Evolutionary conservation across 1,284 basidiomycete species (phyloP).

Genomic region (Rhodotorula sp.): DNA sequence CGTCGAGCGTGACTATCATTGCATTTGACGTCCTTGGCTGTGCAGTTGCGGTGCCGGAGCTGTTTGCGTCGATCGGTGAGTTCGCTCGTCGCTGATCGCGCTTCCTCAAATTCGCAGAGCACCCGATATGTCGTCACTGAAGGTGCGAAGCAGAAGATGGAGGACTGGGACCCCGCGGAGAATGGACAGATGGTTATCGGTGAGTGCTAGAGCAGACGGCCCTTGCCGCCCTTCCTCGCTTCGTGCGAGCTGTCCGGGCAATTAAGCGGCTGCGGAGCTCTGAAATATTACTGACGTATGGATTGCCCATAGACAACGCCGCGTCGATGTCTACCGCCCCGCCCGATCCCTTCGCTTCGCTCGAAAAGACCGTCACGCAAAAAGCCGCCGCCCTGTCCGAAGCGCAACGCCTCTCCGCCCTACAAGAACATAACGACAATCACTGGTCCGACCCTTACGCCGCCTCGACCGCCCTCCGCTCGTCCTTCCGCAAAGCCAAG

Average conservation of each 20-base stretch:
- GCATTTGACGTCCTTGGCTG: too few species aligned
- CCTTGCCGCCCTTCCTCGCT: background rate
- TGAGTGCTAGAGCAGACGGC: conserved; percentile 47
- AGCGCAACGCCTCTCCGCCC: conserved; percentile 70
- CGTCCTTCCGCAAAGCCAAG: conserved; percentile 80
- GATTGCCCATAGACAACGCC: conserved; percentile 62
- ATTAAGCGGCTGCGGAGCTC: too few species aligned
- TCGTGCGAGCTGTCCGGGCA: background rate
- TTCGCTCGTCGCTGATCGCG: background rate
- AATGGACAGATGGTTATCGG: conserved; percentile 89
- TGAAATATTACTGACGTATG: conserved; percentile 6
- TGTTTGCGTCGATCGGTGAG: too few species aligned
- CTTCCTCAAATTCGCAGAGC: conserved; percentile 59
- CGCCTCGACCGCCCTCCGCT: conserved; percentile 69
- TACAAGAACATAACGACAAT: conserved; percentile 69
- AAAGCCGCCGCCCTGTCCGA: conserved; percentile 67
- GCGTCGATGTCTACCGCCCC: conserved; percentile 54
- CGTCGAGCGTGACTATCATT: background rate
- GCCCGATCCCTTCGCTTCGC: conserved; percentile 76
- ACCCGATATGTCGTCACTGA: conserved; percentile 88
- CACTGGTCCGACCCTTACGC: conserved; percentile 80
- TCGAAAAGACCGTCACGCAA: conserved; percentile 82
- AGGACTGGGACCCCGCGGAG: conserved; percentile 90
- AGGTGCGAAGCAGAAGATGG: conserved; percentile 84
- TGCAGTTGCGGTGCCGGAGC: too few species aligned